phyloP scores from a whole-genome alignment of 768 basidiomycete species.

The Termitomyces bulborhizus region DNA sequence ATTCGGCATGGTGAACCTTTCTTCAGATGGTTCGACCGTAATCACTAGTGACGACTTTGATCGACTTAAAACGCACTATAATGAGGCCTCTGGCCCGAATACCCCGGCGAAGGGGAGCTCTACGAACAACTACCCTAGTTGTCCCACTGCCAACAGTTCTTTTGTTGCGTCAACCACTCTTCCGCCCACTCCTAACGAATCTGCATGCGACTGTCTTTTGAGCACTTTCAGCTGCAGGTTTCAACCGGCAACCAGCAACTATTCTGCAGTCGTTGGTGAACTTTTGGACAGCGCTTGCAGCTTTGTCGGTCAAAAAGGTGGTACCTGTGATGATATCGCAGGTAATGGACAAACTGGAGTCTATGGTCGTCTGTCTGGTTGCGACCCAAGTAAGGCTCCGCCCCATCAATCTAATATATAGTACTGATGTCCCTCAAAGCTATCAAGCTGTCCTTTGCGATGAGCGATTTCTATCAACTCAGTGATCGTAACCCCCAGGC shows the following conservation, averaged over 20 bases:
- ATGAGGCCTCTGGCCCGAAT: conserved; percentile 49
- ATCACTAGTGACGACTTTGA: conserved; percentile 64
- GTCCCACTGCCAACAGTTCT: conserved; percentile 54
- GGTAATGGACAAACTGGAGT: conserved; percentile 67
- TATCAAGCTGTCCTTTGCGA: conserved; percentile 75
- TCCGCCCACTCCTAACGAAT: conserved; percentile 79
- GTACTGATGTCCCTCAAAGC: conserved; percentile 30
- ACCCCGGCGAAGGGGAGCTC: conserved; percentile 42
- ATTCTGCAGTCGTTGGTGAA: conserved; percentile 50
- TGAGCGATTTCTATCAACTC: conserved; percentile 71
- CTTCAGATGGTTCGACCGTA: conserved; percentile 57
- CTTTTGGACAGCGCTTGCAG: conserved; percentile 72
- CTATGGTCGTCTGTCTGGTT: conserved; percentile 73
- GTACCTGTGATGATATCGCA: conserved; percentile 62
- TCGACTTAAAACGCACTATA: conserved; percentile 59
- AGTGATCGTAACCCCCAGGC: conserved; percentile 51
- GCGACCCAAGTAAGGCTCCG: conserved; percentile 63
- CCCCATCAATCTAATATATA: not conserved
- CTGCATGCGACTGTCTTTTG: conserved; percentile 75
- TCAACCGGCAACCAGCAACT: conserved; percentile 55
- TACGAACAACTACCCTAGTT: conserved; percentile 50
- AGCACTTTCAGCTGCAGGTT: conserved; percentile 68
- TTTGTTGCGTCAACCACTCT: conserved; percentile 63
- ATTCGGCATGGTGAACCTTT: conserved; percentile 84
- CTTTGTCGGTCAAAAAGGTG: conserved; percentile 55